Percentiles rank a stretch among this genome's conserved stretches.
Conservation (phyloP, 176 grass and related monocot species). For the Avena atlantica region DNA sequence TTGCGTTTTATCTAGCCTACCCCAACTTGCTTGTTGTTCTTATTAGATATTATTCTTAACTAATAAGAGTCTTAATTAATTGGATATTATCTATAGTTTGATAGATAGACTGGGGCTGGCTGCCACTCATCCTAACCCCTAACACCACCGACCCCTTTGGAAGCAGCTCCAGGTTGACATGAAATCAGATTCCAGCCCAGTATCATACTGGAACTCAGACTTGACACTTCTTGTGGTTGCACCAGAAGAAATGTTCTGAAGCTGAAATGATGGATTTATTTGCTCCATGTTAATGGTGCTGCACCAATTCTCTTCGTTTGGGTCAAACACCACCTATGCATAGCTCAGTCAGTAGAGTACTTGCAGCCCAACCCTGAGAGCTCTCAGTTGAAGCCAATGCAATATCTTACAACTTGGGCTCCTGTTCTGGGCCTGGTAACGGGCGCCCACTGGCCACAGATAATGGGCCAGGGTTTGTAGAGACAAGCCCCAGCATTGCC, state of each 20-base stretch:
- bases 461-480: neutral
- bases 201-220: neutral
- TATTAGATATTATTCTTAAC: neutral
- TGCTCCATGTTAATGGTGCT: neutral
- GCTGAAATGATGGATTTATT: neutral
- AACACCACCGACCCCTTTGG: neutral
- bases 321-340: neutral
- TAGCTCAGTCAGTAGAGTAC: neutral
- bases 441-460: neutral
- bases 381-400: neutral
- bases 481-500: neutral
- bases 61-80: constrained; percentile 2
- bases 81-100: neutral
- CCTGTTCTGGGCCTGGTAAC: neutral
- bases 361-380: neutral
- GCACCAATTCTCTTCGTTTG: neutral
- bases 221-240: constrained; percentile 1
- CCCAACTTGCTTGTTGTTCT: neutral
- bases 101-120: neutral
- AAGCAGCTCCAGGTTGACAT: neutral
- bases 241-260: neutral
- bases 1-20: neutral
- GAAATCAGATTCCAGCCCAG: neutral
- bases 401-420: neutral
- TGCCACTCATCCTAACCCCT: neutral